phyloP scores from a whole-genome alignment of 2,329 filamentous ascomycete genomes.

The Colletotrichum australisinense region DNA sequence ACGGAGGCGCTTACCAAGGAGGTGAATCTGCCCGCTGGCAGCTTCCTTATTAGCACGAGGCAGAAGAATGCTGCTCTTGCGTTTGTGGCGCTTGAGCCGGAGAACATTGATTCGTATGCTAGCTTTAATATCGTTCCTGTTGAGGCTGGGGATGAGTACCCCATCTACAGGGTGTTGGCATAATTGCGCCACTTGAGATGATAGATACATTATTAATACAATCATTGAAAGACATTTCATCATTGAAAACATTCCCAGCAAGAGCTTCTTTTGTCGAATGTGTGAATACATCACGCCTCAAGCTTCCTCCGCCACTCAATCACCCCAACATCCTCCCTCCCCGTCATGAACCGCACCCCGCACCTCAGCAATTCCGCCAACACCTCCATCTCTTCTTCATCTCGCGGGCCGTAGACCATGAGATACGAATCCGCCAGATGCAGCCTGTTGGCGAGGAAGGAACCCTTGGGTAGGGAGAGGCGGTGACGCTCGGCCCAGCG shows the following conservation, averaged over 20 bases:
- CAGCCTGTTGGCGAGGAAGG: neutral
- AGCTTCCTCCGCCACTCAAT: slow-evolving; percentile 23
- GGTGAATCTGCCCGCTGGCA: slow-evolving; percentile 41
- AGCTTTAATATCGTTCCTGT: slow-evolving; percentile 45
- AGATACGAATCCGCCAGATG: slow-evolving; percentile 47
- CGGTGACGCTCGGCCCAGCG: slow-evolving; percentile 55
- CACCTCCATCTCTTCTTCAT: slow-evolving; percentile 47
- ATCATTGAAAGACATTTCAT: neutral
- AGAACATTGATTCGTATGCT: slow-evolving; percentile 48
- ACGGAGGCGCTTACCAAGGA: slow-evolving; percentile 36
- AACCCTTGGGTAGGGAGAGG: slow-evolving; percentile 42
- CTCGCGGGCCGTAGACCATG: slow-evolving; percentile 53
- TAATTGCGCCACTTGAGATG: neutral
- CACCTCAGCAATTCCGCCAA: slow-evolving; percentile 12
- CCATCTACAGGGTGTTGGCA: slow-evolving; percentile 41
- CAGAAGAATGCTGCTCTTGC: slow-evolving; percentile 47
- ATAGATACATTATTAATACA: neutral
- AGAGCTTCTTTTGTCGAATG: no score
- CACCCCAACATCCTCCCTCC: neutral
- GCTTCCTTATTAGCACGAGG: slow-evolving; percentile 45
- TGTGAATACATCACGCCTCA: neutral
- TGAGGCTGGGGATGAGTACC: slow-evolving; percentile 44
- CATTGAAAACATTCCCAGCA: neutral
- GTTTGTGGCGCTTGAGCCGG: slow-evolving; percentile 45
- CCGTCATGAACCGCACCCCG: slow-evolving; percentile 27